Evolutionary conservation across 2,329 filamentous ascomycete genomes (phyloP).

Genomic region (Elsinoe perseae): DNA sequence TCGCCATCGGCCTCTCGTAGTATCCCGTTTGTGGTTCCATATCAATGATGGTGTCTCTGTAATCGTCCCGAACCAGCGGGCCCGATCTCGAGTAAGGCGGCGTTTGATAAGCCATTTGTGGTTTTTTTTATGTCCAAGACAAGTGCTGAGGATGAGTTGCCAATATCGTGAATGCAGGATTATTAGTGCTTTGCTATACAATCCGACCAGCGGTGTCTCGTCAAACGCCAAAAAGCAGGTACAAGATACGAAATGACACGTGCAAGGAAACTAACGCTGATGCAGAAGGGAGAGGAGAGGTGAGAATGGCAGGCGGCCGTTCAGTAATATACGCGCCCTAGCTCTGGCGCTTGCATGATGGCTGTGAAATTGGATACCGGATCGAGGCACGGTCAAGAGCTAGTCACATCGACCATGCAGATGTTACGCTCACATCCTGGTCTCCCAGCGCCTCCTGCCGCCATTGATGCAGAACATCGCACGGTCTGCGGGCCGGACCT

Average conservation of each 20-base stretch:
- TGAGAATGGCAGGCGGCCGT: background rate
- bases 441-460: background rate
- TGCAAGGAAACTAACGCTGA: conserved; percentile 4
- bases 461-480: conserved; percentile 11
- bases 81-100: background rate
- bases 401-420: background rate
- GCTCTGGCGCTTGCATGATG: conserved; percentile 15
- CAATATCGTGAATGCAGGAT: conserved; percentile 3
- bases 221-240: background rate
- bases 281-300: background rate
- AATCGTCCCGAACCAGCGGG: conserved; percentile 8
- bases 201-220: conserved; percentile 12
- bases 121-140: background rate
- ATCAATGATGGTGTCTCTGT: conserved; percentile 13
- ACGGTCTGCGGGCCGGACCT: conserved; percentile 7
- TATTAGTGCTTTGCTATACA: conserved; percentile 12
- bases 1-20: conserved; percentile 11
- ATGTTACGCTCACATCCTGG: background rate
- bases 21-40: conserved; percentile 9
- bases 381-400: background rate
- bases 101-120: background rate
- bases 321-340: conserved; percentile 10
- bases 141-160: background rate
- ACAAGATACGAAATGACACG: conserved; percentile 10
- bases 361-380: conserved; percentile 7